Percentiles rank a stretch among this genome's conserved stretches.
Conservation (phyloP, 2,329 filamentous ascomycete species). For the Verticillium dahliae region DNA sequence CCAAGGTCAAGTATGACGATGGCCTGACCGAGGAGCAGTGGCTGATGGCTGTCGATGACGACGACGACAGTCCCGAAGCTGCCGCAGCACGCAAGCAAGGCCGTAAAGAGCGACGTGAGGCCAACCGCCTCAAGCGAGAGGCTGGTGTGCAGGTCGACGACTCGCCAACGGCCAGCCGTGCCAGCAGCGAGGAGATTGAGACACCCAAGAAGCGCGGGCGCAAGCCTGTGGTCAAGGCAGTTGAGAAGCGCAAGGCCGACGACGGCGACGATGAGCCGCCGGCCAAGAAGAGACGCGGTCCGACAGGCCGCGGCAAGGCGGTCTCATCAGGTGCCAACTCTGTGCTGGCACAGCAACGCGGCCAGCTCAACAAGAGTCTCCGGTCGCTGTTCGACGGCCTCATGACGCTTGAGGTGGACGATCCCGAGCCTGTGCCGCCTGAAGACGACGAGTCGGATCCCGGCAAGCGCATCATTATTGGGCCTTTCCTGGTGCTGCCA, state of each 20-base stretch:
- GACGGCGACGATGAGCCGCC: slow-evolving; percentile 72
- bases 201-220: slow-evolving; percentile 78
- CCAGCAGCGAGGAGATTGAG: slow-evolving; percentile 71
- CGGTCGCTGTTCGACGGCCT: slow-evolving; percentile 71
- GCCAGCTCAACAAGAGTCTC: slow-evolving; percentile 72
- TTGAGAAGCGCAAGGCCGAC: slow-evolving; percentile 83
- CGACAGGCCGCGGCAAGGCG: slow-evolving; percentile 63
- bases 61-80: slow-evolving; percentile 89
- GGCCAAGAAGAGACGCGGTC: slow-evolving; percentile 70
- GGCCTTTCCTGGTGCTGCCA: slow-evolving; percentile 87
- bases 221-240: slow-evolving; percentile 61
- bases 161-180: slow-evolving; percentile 72
- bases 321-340: slow-evolving; percentile 22
- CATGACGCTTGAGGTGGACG: slow-evolving; percentile 79
- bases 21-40: slow-evolving; percentile 98
- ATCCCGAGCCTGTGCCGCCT: slow-evolving; percentile 49
- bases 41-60: slow-evolving; percentile 95
- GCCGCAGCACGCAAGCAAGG: slow-evolving; percentile 87
- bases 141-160: slow-evolving; percentile 43
- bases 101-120: slow-evolving; percentile 70
- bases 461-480: slow-evolving; percentile 74
- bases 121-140: slow-evolving; percentile 63
- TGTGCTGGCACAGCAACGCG: slow-evolving; percentile 53
- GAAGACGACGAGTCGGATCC: slow-evolving; percentile 52
- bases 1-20: slow-evolving; percentile 91